Evolutionary conservation across 2,329 filamentous ascomycete species (phyloP), one percentile per base, ranked within the genome.

Genomic region (Pestalotiopsis sp.): DNA sequence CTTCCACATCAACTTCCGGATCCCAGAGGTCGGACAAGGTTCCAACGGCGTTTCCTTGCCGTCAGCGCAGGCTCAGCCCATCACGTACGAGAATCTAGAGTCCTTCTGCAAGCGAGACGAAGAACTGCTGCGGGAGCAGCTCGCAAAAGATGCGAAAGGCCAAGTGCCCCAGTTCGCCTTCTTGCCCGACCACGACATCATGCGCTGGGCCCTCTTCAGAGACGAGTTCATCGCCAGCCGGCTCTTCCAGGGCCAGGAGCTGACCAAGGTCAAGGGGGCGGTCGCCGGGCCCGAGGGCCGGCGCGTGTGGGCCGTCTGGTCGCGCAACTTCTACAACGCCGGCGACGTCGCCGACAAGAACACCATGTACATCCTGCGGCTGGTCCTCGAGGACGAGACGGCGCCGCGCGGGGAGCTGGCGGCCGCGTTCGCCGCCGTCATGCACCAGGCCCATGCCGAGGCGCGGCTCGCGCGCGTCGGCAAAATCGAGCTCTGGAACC

Each of bases 401-500:
- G 68, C 76, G 0, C 70, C 80, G 1, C 78, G 82, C 4, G 79
- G 80, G 4, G 82, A 85, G 52, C 82, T 91, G 60, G 79, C 79
- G 0, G 80, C 83, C 17, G 85, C 87, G 0, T 82, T 97, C 69
- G 83, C 85, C 49, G 87, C 87, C 2, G 85, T 97, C 31, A 78
- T 97, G 59, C 80, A 82, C 57, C 83, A 90, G 59, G 94, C 94
- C 4, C 89, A 91, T 75, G 80, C 81, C 9, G 90, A 97, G 79
- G 95, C 95, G 1, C 80, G 84, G 3, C 84, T 88, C 68, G 97
- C 93, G 92, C 83, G 87, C 59, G 89, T 93, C 81, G 84, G 85
- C 56, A 85, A 89, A 60, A 88, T 97, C 3, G 87, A 94, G 77
- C 83, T 95, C 65, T 98, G 95, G 95, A 97, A 96, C 76, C 94